Evolutionary conservation across 164 flowering plant genomes (phyloP).

Genomic region (Annona squamosa): DNA sequence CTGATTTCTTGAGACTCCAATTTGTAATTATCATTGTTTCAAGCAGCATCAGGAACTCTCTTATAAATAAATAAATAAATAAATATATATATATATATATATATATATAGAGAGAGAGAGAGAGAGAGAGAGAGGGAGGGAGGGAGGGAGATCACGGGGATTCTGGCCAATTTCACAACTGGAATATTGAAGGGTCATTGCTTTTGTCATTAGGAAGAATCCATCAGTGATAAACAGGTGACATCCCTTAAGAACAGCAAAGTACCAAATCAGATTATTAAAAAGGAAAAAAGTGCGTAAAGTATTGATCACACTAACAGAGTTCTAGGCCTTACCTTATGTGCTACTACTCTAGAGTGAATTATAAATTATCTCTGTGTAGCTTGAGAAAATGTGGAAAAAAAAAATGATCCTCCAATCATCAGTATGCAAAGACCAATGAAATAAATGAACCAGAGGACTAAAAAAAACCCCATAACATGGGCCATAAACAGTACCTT

Average conservation of each 20-base stretch:
- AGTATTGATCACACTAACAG: background rate
- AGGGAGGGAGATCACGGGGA: background rate
- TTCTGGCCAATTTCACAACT: background rate
- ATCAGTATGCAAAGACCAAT: background rate
- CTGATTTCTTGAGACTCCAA: too few relatives aligned
- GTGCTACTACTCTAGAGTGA: background rate
- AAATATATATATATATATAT: too few relatives aligned
- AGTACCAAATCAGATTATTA: background rate
- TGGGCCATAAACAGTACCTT: slow-evolving; percentile 37
- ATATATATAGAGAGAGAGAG: too few relatives aligned
- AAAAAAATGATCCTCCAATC: background rate
- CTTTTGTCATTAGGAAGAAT: background rate
- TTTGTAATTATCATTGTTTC: background rate
- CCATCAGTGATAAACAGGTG: background rate
- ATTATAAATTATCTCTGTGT: background rate
- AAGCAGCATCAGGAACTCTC: background rate
- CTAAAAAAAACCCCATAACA: background rate
- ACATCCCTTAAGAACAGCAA: background rate
- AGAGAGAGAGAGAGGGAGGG: too few relatives aligned
- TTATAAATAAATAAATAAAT: too few relatives aligned
- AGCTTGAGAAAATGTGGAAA: background rate
- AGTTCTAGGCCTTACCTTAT: background rate
- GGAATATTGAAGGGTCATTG: background rate
- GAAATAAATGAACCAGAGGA: background rate
- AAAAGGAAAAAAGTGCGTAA: background rate